Evolutionary conservation across 257 asterid species (phyloP).

Genomic region (Schizonepeta tenuifolia): DNA sequence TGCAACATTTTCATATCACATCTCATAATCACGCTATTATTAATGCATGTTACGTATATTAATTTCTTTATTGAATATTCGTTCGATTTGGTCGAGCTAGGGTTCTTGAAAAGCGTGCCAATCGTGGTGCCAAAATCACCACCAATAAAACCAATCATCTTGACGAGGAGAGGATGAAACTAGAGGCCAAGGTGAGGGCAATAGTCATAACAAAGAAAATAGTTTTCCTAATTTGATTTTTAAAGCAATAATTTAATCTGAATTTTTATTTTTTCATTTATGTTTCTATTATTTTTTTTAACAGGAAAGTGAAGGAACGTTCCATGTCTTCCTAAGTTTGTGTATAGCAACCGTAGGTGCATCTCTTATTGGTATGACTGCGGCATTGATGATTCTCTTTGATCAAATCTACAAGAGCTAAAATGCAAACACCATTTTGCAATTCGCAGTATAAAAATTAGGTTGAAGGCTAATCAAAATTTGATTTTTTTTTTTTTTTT

Average conservation of each 20-base stretch:
- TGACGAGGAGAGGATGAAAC: slow-evolving; percentile 4
- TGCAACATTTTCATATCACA: not conserved
- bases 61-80: no score
- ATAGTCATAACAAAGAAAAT: not conserved
- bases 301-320: slow-evolving; percentile 8
- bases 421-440: no score
- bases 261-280: not conserved
- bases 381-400: slow-evolving; percentile 5
- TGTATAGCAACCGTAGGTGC: slow-evolving; percentile 4
- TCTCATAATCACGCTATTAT: no score
- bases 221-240: not conserved
- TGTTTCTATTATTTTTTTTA: no score
- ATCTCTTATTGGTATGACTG: slow-evolving; percentile 1
- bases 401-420: slow-evolving; percentile 1
- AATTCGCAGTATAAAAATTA: no score
- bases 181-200: not conserved
- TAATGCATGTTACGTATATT: no score
- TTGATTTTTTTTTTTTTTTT: no score
- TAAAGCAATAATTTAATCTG: not conserved
- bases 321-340: not conserved
- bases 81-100: not conserved
- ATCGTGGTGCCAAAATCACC: not conserved
- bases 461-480: no score
- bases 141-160: not conserved
- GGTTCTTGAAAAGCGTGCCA: not conserved